phyloP scores from a whole-genome alignment of 805 yeast species.

The Myxozyma melibiosi region DNA sequence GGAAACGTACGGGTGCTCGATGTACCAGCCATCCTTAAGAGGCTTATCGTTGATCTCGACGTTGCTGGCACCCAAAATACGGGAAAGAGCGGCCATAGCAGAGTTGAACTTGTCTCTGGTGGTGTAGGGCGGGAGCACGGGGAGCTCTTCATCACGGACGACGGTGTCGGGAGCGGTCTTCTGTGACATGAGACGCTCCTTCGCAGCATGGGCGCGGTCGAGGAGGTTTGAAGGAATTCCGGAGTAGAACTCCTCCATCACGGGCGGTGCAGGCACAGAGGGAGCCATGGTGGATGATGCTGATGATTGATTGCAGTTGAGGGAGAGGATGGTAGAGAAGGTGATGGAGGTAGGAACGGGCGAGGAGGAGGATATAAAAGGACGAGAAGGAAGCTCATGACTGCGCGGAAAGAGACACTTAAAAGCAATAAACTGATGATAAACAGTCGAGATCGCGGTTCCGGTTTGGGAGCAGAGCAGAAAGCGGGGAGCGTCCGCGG shows the following conservation, averaged over 20 bases:
- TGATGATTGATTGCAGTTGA: no score
- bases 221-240: constrained; percentile 4
- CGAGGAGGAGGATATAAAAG: no score
- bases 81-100: constrained; percentile 1
- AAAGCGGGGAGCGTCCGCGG: background rate
- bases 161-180: background rate
- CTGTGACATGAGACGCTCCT: constrained; percentile 1
- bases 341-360: no score
- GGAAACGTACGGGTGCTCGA: constrained; percentile 9
- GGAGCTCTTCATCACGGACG: constrained; percentile 4
- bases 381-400: no score
- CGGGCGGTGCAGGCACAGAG: background rate
- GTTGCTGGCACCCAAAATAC: background rate
- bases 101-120: background rate
- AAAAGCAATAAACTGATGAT: no score
- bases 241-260: constrained; percentile 1
- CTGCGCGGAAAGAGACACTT: no score
- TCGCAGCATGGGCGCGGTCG: background rate
- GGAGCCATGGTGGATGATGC: background rate
- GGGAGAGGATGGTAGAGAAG: no score
- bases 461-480: background rate
- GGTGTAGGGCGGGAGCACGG: constrained; percentile 2
- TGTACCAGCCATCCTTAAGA: constrained; percentile 12
- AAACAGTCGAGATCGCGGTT: no score
- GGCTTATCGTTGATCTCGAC: constrained; percentile 7